These are phyloP conservation scores for Erysimum cheiranthoides DNA, from an alignment of 345 rosid species.

Conservation along the genomic window DNA sequence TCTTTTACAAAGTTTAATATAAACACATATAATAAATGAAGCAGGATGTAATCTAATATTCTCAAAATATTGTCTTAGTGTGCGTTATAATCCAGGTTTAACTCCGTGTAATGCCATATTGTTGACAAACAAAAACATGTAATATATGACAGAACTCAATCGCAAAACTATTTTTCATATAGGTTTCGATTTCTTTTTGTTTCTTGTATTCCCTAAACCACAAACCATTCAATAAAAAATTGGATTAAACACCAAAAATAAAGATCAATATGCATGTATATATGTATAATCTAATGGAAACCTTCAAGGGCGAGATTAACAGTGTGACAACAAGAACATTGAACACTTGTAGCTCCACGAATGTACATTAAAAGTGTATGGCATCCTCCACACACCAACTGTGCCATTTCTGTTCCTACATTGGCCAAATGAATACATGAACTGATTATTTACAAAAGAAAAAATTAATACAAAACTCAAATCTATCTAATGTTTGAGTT, in stretches of 20 bases:
- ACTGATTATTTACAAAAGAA: too few species aligned
- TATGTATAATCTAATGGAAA: conserved; percentile 25
- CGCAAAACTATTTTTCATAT: background rate
- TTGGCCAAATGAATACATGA: background rate
- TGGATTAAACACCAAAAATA: background rate
- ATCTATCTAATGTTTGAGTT: background rate
- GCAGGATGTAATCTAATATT: background rate
- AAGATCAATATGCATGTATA: conserved; percentile 33
- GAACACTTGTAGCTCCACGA: conserved; percentile 98
- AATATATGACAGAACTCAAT: background rate
- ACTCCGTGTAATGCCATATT: background rate
- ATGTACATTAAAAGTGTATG: conserved; percentile 96
- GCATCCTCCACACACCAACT: conserved; percentile 98
- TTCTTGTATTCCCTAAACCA: background rate
- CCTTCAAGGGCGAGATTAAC: conserved; percentile 94
- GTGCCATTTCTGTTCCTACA: conserved; percentile 97
- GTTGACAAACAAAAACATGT: background rate
- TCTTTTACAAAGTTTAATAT: background rate
- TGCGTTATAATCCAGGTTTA: background rate
- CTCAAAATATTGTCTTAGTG: background rate
- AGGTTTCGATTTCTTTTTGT: background rate
- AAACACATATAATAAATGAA: background rate
- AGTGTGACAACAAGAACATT: conserved; percentile 96
- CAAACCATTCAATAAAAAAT: background rate
- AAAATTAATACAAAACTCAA: too few species aligned